These are phyloP conservation scores for Mucor mucedo DNA, from an alignment of 371 early-diverging fungal species.

Conservation along the genomic window DNA sequence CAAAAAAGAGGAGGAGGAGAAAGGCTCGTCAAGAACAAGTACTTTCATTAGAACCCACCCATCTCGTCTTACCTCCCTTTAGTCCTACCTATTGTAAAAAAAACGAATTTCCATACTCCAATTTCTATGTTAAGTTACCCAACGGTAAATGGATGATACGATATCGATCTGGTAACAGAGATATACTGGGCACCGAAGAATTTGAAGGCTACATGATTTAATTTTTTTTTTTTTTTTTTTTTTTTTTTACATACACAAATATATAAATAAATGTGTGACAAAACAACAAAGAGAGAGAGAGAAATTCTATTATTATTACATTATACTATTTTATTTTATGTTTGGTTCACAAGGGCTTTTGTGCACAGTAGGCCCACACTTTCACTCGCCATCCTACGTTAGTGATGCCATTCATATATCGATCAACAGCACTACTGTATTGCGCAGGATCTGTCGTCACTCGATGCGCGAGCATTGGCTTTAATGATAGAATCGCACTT, in stretches of 20 bases:
- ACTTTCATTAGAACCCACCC: neutral
- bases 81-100: constrained; percentile 50
- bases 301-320: neutral
- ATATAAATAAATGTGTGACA: too few species aligned
- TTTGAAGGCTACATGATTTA: constrained; percentile 43
- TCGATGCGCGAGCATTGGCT: constrained; percentile 36
- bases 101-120: constrained; percentile 53
- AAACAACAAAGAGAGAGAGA: neutral
- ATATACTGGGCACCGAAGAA: constrained; percentile 46
- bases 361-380: constrained; percentile 35
- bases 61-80: constrained; percentile 38
- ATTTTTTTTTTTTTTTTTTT: constrained; percentile 1
- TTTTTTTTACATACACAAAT: neutral
- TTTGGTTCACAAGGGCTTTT: constrained; percentile 21
- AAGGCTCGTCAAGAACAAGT: neutral
- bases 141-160: constrained; percentile 53
- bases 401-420: constrained; percentile 41
- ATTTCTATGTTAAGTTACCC: constrained; percentile 51
- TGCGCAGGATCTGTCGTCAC: constrained; percentile 31
- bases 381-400: constrained; percentile 40
- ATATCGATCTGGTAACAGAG: constrained; percentile 47
- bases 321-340: neutral
- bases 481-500: constrained; percentile 38
- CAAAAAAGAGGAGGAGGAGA: neutral
- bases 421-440: constrained; percentile 31